phyloP scores from a whole-genome alignment of 2,329 filamentous ascomycete species.

The Rutstroemia sp. region DNA sequence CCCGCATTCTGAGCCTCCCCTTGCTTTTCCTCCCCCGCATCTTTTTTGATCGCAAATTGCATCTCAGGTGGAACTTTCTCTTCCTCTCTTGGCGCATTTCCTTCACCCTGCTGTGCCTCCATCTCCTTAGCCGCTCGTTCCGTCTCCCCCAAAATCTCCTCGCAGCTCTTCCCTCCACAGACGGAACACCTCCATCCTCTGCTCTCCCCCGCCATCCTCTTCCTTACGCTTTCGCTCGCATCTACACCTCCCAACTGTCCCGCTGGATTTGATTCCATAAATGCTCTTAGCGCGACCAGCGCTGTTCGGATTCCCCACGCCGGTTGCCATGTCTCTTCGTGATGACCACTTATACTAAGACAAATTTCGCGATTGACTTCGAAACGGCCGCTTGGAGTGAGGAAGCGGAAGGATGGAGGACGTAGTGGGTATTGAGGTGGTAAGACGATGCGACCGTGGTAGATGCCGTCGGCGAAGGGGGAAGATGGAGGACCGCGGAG shows the following conservation, averaged over 20 bases:
- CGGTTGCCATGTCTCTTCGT: conserved; percentile 98
- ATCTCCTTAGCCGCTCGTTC: conserved; percentile 44
- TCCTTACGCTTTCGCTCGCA: conserved; percentile 58
- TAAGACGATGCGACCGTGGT: conserved; percentile 91
- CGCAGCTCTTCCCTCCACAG: conserved; percentile 64
- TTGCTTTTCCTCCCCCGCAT: conserved; percentile 21
- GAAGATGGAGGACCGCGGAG: conserved; percentile 83
- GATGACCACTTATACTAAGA: conserved; percentile 85
- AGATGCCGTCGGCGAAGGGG: conserved; percentile 55
- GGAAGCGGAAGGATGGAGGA: conserved; percentile 91
- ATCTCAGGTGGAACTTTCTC: conserved; percentile 1
- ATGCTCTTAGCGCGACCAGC: conserved; percentile 68
- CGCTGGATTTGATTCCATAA: conserved; percentile 85
- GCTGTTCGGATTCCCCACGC: conserved; percentile 95
- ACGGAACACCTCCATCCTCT: conserved; percentile 57
- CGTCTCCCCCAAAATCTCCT: conserved; percentile 65
- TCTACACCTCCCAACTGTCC: conserved; percentile 91
- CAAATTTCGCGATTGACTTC: conserved; percentile 97
- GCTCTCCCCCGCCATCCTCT: conserved; percentile 62
- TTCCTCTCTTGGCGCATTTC: conserved; percentile 39
- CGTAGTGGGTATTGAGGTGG: conserved; percentile 85
- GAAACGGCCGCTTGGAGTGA: conserved; percentile 86
- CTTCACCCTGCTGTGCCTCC: conserved; percentile 35
- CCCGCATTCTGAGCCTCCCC: background rate
- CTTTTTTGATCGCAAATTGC: background rate